phyloP scores from a whole-genome alignment of 306 rosid species.

The Cicer cuneatum region DNA sequence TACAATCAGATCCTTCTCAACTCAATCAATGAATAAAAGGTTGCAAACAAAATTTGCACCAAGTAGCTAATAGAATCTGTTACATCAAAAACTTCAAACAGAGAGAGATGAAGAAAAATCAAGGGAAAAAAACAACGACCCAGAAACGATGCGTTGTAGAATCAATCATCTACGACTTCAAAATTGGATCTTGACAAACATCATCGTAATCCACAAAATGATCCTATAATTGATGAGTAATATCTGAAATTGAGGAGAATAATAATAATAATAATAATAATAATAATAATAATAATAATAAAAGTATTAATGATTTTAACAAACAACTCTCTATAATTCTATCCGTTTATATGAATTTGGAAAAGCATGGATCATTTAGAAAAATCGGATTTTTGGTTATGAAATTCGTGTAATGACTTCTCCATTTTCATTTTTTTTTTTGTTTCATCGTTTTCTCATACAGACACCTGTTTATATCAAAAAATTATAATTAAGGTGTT shows the following conservation, averaged over 20 bases:
- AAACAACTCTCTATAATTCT: conserved; percentile 19
- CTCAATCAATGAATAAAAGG: conserved; percentile 8
- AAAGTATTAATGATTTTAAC: background rate
- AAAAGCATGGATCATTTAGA: conserved; percentile 29
- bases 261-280: background rate
- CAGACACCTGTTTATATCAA: too few species aligned
- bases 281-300: background rate
- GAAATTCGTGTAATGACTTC: conserved; percentile 25
- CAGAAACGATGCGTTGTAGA: conserved; percentile 48
- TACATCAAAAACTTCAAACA: conserved; percentile 36
- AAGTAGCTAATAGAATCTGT: conserved; percentile 42
- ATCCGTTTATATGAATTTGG: conserved; percentile 26
- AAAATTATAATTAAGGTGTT: background rate
- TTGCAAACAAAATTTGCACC: conserved; percentile 37
- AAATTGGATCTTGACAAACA: conserved; percentile 43
- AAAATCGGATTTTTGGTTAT: conserved; percentile 4
- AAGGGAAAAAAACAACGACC: conserved; percentile 44
- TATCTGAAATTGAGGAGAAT: conserved; percentile 27
- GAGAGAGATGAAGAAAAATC: background rate
- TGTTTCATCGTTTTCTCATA: conserved; percentile 33
- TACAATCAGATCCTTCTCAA: conserved; percentile 44
- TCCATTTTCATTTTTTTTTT: conserved; percentile 10
- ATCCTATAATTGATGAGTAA: conserved; percentile 32
- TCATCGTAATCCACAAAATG: conserved; percentile 26
- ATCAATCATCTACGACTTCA: conserved; percentile 43